phyloP scores from a whole-genome alignment of 257 asterid genomes.

The Nicotiana attenuata region DNA sequence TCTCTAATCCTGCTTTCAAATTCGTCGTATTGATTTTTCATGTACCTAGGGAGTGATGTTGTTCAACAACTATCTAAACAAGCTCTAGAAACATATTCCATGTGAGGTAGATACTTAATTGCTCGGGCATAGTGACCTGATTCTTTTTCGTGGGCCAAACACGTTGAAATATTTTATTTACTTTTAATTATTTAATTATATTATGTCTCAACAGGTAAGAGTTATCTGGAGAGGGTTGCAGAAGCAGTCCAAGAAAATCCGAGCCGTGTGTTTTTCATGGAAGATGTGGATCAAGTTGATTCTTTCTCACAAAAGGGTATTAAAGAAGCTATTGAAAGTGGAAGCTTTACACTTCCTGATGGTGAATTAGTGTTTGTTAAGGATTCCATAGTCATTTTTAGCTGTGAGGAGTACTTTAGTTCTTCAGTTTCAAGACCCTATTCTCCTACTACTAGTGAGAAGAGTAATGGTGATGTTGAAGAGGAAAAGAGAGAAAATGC shows the following conservation, averaged over 20 bases:
- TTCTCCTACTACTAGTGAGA: conserved; percentile 15
- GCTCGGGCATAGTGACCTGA: too few relatives aligned
- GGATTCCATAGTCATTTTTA: conserved; percentile 71
- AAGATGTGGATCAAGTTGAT: conserved; percentile 55
- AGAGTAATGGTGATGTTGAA: background rate
- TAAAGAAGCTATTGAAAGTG: conserved; percentile 39
- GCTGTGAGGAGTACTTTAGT: conserved; percentile 26
- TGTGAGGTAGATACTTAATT: too few relatives aligned
- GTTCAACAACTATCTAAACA: too few relatives aligned
- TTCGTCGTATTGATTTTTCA: too few relatives aligned
- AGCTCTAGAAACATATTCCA: too few relatives aligned
- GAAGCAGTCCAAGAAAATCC: conserved; percentile 57
- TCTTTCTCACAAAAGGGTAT: conserved; percentile 34
- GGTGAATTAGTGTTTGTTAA: conserved; percentile 41
- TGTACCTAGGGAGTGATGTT: too few relatives aligned
- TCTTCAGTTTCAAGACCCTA: conserved; percentile 16
- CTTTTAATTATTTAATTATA: background rate
- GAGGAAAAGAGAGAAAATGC: background rate
- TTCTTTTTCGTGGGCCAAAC: too few relatives aligned
- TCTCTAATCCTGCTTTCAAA: too few relatives aligned
- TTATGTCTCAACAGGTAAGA: conserved; percentile 5
- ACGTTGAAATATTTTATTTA: too few relatives aligned
- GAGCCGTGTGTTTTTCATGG: conserved; percentile 60
- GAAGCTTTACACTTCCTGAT: conserved; percentile 26
- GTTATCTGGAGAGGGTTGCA: conserved; percentile 49